Evolutionary conservation across 2,329 filamentous ascomycete species (phyloP), one percentile per base, ranked within the genome.

Genomic region (Penicillium sp.): DNA sequence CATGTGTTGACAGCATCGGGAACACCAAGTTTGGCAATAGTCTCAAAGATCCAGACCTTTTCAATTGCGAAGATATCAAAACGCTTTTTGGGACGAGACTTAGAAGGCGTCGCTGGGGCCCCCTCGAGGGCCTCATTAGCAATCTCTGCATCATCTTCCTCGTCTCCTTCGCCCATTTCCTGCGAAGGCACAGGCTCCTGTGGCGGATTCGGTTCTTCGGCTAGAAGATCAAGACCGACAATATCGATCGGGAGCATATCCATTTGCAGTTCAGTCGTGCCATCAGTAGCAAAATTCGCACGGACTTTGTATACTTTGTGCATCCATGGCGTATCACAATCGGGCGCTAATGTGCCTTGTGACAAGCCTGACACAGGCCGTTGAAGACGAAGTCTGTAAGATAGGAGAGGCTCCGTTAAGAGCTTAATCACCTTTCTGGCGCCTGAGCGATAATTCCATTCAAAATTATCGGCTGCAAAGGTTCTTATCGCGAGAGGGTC

Each of bases 361-460:
- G 59, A 52, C 7, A 64, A 54, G 22, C 69, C 78, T 51, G 70
- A 73, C 59, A 61, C 79, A 71, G 64, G 70, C 61, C 62, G 61
- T 37, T 64, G 65, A 40, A 72, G 66, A 59, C 67, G 65, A 66
- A 80, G 60, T 86, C 78, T 57, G 82, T 85, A 57, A 82, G 84
- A 14, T 85, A 97, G 77, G 1, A 97, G 75, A 7, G 88, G 86
- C 11, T 91, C 89, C 0, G 91, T 89, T 11, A 97, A 77, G 26
- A 89, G 88, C 14, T 88, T 84, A 26, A 96, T 86, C 57, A 96
- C 89, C 67, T 96, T 96, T 67, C 89, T 84, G 15, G 92, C 92
- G 0, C 92, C 93, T 49, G 82, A 82, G 26, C 86, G 83, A 64
- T 86, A 88, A 4, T 82, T 85, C 94, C 94, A 99, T 56, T 92